Percentiles rank a stretch among this genome's conserved stretches.
Evolutionary conservation across 495 filamentous ascomycete species (phyloP).

Genomic region (Penicillium subrubescens): DNA sequence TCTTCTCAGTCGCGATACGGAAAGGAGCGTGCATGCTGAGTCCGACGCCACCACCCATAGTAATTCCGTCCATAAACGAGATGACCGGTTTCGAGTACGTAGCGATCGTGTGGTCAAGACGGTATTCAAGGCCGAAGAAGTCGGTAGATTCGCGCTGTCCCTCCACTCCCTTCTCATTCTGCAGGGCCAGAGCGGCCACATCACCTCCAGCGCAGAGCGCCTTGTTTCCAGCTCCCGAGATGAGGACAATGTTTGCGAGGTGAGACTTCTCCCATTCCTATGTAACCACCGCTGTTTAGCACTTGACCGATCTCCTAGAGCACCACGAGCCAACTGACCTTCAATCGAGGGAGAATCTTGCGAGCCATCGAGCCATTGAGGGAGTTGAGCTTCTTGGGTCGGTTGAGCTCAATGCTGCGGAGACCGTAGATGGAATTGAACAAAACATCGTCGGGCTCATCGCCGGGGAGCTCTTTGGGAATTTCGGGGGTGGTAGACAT

Average conservation of each 20-base stretch:
- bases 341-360: constrained; percentile 84
- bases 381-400: constrained; percentile 85
- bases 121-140: constrained; percentile 92
- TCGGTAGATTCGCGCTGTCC: constrained; percentile 71
- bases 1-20: constrained; percentile 93
- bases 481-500: constrained; percentile 56
- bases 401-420: constrained; percentile 91
- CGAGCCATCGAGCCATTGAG: constrained; percentile 90
- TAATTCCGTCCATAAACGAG: constrained; percentile 96
- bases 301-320: not conserved
- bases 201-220: constrained; percentile 96
- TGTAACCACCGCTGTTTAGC: constrained; percentile 22
- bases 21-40: constrained; percentile 93
- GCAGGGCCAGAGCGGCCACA: constrained; percentile 71
- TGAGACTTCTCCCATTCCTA: constrained; percentile 93
- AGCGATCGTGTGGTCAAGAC: constrained; percentile 92
- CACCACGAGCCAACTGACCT: constrained; percentile 42
- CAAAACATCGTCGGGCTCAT: constrained; percentile 88
- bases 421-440: constrained; percentile 87
- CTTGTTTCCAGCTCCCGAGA: constrained; percentile 81
- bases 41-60: constrained; percentile 97
- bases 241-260: constrained; percentile 87
- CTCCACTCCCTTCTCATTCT: constrained; percentile 66
- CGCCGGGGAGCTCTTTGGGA: constrained; percentile 58
- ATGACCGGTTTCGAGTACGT: constrained; percentile 92